Evolutionary conservation across 2,329 filamentous ascomycete genomes (phyloP), one percentile per base, ranked within the genome.

Genomic region (Mycosphaerelloides madeirae): DNA sequence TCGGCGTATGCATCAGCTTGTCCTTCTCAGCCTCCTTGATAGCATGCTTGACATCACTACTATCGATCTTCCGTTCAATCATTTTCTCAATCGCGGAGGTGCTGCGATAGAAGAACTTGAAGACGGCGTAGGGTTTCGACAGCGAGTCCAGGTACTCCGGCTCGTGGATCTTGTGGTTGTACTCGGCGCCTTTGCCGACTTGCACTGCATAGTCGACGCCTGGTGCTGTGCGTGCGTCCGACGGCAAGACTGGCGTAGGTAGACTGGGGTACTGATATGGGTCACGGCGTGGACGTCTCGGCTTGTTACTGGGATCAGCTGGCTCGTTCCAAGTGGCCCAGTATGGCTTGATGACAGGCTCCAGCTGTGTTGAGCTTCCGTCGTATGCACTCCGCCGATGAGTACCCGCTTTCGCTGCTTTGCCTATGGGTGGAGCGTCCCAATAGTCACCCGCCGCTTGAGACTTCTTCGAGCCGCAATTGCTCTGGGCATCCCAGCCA

Each of bases 21-120:
- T 56, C 34, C 13, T 53, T 47, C 48, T 57, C 50, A 6, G 51
- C 50, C 22, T 55, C 44, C 20, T 52, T 14, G 1, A 49, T 45
- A 13, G 57, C 49, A 25, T 50, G 38, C 39, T 52, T 39, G 13
- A 49, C 43, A 14, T 57, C 58, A 29, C 48, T 59, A 11, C 38
- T 49, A 16, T 54, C 45, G 31, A 63, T 53, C 15, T 54, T 57
- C 9, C 50, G 45, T 13, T 52, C 53, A 14, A 70, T 54, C 25
- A 71, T 62, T 32, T 58, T 50, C 49, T 64, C 58, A 25, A 74
- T 52, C 13, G 58, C 53, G 29, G 50, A 52, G 40, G 48, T 56
- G 41, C 60, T 65, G 2, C 71, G 64, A 46, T 73, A 74, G 41
- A 69, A 69, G 64, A 74, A 75, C n/a, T 64, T 63, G 54, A 75